Base-by-base conservation (phyloP, 345 rosid genomes). In the Ricinus communis region DNA sequence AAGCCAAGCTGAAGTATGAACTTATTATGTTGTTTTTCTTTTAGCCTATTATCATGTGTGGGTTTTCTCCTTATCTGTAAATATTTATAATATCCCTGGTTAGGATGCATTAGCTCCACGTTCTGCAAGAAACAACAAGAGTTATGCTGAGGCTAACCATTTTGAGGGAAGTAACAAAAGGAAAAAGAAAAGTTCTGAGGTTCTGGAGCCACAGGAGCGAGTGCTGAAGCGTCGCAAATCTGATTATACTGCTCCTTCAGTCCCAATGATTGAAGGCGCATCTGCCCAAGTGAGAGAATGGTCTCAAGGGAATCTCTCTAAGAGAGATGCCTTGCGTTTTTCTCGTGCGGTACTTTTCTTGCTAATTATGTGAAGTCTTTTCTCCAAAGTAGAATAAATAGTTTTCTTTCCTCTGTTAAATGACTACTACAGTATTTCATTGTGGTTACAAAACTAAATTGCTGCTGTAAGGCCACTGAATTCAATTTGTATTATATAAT, bases 231-330 rank as follows among this genome's bases (percentile, higher is more conserved):
- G 99, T 27, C 93, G 95, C 19, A 96, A 85, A 85, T 79, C 90
- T 49, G 99, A 96, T 46, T 82, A 77, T 70, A 70, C 85, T 72
- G 82, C 80, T 53, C 88, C 96, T 24, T 73, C 79, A 24, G 91
- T 83, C 33, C 91, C 99, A 60, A 71, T 86, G 77, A 77, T 96
- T 66, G 99, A 93, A n/a, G 98, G 98, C 45, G 94, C 99, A 70
- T 75, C 89, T 64, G 96, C 87, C 71, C 99, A 96, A 90, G 98
- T 89, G 67, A 85, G 98, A 77, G 99, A 91, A 78, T 96, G 99
- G 99, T 93, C 96, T 54, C 79, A 85, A 50, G 98, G 98, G 79
- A 96, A 93, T 84, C 80, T 96, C 68, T 88, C 97, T 21, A 96
- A 96, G 87, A 89, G 96, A 86, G 98, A 96, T 81, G 97, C 99